phyloP scores from a whole-genome alignment of 2,329 filamentous ascomycete species.

The Sporothrix inflata region DNA sequence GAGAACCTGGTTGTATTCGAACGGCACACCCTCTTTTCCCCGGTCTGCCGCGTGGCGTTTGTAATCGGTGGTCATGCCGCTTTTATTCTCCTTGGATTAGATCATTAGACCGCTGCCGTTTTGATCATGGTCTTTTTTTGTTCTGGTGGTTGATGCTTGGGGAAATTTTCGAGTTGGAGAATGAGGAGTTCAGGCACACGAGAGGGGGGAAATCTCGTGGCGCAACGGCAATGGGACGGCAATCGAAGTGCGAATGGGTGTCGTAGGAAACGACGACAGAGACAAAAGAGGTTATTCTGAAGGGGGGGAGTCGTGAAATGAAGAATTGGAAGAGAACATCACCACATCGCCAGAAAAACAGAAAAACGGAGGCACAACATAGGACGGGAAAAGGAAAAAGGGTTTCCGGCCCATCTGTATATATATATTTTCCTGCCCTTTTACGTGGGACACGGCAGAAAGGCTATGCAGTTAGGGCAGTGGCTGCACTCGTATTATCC shows the following conservation, averaged over 20 bases:
- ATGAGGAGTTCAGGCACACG: conserved; percentile 6
- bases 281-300: neutral
- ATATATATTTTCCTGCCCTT: neutral
- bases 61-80: neutral
- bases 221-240: neutral
- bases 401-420: neutral
- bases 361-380: neutral
- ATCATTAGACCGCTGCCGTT: neutral
- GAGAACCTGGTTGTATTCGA: neutral
- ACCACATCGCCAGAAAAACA: neutral
- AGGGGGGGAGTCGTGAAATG: no score
- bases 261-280: neutral
- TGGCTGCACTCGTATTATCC: neutral
- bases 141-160: neutral
- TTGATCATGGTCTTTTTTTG: neutral
- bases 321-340: neutral
- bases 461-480: neutral
- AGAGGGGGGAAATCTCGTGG: neutral
- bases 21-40: neutral
- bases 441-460: neutral
- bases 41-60: neutral
- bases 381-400: neutral
- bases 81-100: neutral
- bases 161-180: neutral
- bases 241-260: conserved; percentile 6